Evolutionary conservation across 306 rosid species (phyloP).

Genomic region (Pterocarpus macrocarpus): DNA sequence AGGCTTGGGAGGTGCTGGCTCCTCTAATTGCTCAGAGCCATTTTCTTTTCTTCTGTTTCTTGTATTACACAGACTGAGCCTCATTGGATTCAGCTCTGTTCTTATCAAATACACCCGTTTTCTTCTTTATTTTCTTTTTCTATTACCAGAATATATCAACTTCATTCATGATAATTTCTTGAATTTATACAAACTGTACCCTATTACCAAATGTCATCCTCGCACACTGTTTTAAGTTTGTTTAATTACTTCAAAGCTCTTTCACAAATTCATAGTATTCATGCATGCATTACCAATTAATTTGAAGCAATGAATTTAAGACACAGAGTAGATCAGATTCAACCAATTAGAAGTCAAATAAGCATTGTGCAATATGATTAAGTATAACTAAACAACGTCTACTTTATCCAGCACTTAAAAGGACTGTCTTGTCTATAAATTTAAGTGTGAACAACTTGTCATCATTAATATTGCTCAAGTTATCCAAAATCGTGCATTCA

Average conservation of each 20-base stretch:
- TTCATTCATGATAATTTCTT: too few species aligned
- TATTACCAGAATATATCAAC: not conserved
- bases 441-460: not conserved
- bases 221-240: constrained; percentile 7
- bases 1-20: too few species aligned
- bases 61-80: too few species aligned
- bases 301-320: constrained; percentile 23
- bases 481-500: constrained; percentile 29
- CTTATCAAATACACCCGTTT: too few species aligned
- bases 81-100: too few species aligned
- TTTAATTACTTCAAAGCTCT: constrained; percentile 20
- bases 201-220: constrained; percentile 12
- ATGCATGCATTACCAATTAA: constrained; percentile 8
- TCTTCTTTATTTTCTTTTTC: too few species aligned
- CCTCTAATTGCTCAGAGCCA: too few species aligned
- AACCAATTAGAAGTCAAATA: not conserved
- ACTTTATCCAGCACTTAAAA: not conserved
- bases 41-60: too few species aligned
- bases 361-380: constrained; percentile 1
- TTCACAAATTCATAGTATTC: constrained; percentile 17
- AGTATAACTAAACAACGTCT: not conserved
- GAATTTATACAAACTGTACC: not conserved
- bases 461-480: not conserved
- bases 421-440: not conserved
- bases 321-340: constrained; percentile 24